Conservation (phyloP, 345 rosid species). For the Carallia brachiata region DNA sequence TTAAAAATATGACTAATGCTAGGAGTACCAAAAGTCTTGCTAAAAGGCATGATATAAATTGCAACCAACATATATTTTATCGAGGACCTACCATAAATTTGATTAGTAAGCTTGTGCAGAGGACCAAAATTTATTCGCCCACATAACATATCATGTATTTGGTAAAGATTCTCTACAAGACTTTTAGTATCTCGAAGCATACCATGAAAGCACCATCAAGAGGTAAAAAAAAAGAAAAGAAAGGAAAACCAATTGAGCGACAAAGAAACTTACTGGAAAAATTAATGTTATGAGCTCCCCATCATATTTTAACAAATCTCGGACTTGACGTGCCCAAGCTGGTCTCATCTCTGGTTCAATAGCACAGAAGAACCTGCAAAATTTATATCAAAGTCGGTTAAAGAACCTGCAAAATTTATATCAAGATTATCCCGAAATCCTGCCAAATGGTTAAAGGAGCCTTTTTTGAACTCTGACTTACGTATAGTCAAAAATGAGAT, state of each 20-base stretch:
- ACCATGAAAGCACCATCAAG: neutral
- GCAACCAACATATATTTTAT: too few relatives aligned
- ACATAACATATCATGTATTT: too few relatives aligned
- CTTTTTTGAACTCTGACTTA: conserved; percentile 28
- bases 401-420: conserved; percentile 10
- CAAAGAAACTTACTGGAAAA: conserved; percentile 56
- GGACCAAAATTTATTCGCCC: too few relatives aligned
- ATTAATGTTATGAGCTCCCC: conserved; percentile 86
- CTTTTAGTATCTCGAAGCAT: neutral
- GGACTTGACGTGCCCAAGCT: conserved; percentile 59
- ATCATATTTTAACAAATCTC: conserved; percentile 59
- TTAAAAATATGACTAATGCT: neutral
- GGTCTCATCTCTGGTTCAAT: conserved; percentile 62
- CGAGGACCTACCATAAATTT: too few relatives aligned
- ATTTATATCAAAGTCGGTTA: too few relatives aligned
- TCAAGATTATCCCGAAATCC: neutral
- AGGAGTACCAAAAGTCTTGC: too few relatives aligned
- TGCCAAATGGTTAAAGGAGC: neutral
- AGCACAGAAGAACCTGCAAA: conserved; percentile 74
- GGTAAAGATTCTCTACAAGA: too few relatives aligned
- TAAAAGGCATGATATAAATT: too few relatives aligned
- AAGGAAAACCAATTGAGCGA: neutral
- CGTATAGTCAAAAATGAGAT: conserved; percentile 80
- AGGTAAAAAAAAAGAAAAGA: neutral
- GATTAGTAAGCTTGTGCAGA: too few relatives aligned